These are phyloP conservation scores for Scutellaria barbata DNA, from an alignment of 257 asterid genomes.

Conservation along the genomic window DNA sequence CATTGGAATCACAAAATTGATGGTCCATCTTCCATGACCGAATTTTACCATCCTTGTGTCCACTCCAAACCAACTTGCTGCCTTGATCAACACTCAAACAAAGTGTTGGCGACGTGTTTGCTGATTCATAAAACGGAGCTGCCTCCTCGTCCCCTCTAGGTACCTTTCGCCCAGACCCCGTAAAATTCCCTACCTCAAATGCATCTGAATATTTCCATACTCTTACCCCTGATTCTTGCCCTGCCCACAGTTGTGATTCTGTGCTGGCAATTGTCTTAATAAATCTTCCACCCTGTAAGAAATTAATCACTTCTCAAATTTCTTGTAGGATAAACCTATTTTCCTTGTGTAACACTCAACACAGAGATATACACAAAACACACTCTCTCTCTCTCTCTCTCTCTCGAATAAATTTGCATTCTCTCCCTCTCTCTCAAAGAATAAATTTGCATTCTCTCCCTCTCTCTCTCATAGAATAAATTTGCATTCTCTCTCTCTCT, in stretches of 20 bases:
- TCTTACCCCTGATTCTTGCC: constrained; percentile 81
- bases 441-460: too few species aligned
- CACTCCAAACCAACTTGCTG: constrained; percentile 82
- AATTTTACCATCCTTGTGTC: constrained; percentile 84
- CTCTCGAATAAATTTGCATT: too few species aligned
- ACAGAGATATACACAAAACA: too few species aligned
- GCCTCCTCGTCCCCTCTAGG: constrained; percentile 91
- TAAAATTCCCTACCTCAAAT: constrained; percentile 57
- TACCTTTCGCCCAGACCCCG: constrained; percentile 46
- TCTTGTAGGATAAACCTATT: neutral
- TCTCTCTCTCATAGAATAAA: too few species aligned
- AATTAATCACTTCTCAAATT: constrained; percentile 4
- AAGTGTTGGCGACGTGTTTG: constrained; percentile 54
- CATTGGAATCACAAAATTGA: constrained; percentile 46
- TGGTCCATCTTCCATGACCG: constrained; percentile 87
- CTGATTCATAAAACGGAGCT: constrained; percentile 74
- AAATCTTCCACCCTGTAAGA: constrained; percentile 61
- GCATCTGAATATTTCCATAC: constrained; percentile 84
- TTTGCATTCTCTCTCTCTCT: too few species aligned
- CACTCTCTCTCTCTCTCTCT: too few species aligned
- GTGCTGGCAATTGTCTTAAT: constrained; percentile 77
- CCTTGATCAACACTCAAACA: constrained; percentile 78
- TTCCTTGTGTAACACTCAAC: too few species aligned
- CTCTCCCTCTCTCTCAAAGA: too few species aligned
- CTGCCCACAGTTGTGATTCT: constrained; percentile 83